These are phyloP conservation scores for Themeda triandra DNA, from an alignment of 176 grass and related monocot genomes.

Conservation along the genomic window DNA sequence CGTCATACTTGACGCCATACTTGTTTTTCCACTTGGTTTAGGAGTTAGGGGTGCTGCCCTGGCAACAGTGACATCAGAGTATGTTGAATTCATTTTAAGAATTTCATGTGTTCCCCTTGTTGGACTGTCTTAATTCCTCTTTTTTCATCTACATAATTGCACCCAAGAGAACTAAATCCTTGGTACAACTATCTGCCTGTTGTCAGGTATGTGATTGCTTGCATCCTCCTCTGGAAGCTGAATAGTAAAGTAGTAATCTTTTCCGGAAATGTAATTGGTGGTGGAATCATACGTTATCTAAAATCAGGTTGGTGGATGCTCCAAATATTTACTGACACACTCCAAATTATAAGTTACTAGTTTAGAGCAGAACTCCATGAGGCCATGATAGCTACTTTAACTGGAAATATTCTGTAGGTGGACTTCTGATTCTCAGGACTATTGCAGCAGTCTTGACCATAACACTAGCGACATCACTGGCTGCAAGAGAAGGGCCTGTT, in stretches of 20 bases:
- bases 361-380: background rate
- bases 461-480: conserved; percentile 72
- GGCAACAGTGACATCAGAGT: conserved; percentile 90
- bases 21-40: conserved; percentile 82
- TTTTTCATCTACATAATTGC: background rate
- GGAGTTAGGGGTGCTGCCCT: conserved; percentile 87
- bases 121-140: too few species aligned
- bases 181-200: background rate
- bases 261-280: conserved; percentile 46
- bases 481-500: conserved; percentile 77
- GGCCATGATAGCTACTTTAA: background rate
- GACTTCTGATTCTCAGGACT: conserved; percentile 74
- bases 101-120: background rate
- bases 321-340: background rate
- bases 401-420: conserved; percentile 50
- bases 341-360: background rate
- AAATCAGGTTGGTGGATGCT: conserved; percentile 65
- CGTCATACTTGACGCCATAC: conserved; percentile 60
- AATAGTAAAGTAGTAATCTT: conserved; percentile 67
- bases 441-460: conserved; percentile 70
- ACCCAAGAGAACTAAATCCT: background rate
- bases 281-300: conserved; percentile 57
- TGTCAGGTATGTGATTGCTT: conserved; percentile 74
- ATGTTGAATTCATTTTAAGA: conserved; percentile 29
- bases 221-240: conserved; percentile 80